Percentiles rank a stretch among this genome's conserved stretches.
phyloP scores from a whole-genome alignment of 2,329 filamentous ascomycete genomes.

The Ophiostoma perfectum region DNA sequence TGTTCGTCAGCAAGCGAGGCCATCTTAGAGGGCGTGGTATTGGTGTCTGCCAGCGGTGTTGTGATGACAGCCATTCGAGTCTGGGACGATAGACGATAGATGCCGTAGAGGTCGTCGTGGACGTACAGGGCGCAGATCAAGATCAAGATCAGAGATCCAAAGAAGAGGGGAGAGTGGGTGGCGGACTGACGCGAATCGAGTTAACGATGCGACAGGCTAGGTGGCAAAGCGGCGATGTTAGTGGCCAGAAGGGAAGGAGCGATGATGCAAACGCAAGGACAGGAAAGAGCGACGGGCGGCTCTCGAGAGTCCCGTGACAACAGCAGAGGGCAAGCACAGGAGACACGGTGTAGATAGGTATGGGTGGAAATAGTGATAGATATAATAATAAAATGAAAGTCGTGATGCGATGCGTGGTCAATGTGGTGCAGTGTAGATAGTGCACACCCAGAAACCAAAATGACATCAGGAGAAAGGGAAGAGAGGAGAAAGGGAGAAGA shows the following conservation, averaged over 20 bases:
- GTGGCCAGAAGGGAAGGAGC: background rate
- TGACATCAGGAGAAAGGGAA: constrained; percentile 21
- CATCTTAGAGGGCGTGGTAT: constrained; percentile 41
- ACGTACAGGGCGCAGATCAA: constrained; percentile 15
- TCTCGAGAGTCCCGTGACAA: background rate
- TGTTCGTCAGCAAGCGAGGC: constrained; percentile 44
- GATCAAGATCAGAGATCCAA: constrained; percentile 29
- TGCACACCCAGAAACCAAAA: background rate
- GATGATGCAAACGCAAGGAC: constrained; percentile 24
- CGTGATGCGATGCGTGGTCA: background rate
- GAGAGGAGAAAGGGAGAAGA: background rate
- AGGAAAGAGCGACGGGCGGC: constrained; percentile 28
- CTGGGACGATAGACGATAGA: constrained; percentile 16
- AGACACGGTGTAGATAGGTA: background rate
- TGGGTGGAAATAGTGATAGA: background rate
- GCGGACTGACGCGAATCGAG: background rate
- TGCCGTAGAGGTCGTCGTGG: constrained; percentile 22
- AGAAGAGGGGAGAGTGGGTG: background rate
- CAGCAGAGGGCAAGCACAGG: background rate
- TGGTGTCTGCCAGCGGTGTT: constrained; percentile 41
- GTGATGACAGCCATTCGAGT: constrained; percentile 50
- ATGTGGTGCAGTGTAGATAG: background rate
- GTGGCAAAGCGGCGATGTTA: constrained; percentile 1
- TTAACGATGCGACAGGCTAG: background rate
- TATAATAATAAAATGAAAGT: background rate